These are phyloP conservation scores for Camelina laxa DNA, from an alignment of 345 rosid species.

Conservation along the genomic window DNA sequence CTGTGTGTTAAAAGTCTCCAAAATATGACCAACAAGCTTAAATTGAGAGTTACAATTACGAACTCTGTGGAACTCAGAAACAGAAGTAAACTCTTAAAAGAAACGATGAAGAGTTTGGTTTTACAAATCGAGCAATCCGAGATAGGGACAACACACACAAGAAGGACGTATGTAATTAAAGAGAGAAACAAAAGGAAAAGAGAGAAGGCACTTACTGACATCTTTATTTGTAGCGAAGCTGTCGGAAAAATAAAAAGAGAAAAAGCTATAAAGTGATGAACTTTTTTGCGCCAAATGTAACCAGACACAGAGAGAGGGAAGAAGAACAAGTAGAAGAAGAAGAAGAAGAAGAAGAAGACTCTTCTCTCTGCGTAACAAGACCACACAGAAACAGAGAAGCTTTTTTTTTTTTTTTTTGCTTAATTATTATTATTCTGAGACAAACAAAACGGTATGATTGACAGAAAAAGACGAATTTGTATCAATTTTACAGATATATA, in stretches of 20 bases:
- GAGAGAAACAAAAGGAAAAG: too few relatives aligned
- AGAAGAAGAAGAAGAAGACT: background rate
- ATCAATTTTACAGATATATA: conserved; percentile 11
- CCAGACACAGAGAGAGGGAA: background rate
- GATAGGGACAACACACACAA: too few relatives aligned
- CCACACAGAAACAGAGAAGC: conserved; percentile 31
- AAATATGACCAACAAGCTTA: background rate
- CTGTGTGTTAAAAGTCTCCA: background rate
- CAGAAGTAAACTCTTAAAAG: too few relatives aligned
- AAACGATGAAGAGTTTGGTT: too few relatives aligned
- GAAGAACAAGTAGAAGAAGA: background rate
- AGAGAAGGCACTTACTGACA: conserved; percentile 49
- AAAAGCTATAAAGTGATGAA: conserved; percentile 36
- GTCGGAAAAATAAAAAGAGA: conserved; percentile 29
- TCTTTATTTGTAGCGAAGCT: conserved; percentile 47
- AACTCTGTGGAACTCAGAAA: too few relatives aligned
- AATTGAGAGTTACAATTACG: background rate
- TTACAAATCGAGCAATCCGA: too few relatives aligned
- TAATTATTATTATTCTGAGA: conserved; percentile 20
- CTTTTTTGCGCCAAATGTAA: conserved; percentile 44
- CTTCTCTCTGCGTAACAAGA: conserved; percentile 15
- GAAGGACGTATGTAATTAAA: too few relatives aligned
- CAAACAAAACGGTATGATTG: conserved; percentile 37
- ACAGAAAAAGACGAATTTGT: conserved; percentile 12
- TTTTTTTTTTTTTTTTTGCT: background rate